phyloP scores from a whole-genome alignment of 768 basidiomycete genomes.

The Galerina marginata region DNA sequence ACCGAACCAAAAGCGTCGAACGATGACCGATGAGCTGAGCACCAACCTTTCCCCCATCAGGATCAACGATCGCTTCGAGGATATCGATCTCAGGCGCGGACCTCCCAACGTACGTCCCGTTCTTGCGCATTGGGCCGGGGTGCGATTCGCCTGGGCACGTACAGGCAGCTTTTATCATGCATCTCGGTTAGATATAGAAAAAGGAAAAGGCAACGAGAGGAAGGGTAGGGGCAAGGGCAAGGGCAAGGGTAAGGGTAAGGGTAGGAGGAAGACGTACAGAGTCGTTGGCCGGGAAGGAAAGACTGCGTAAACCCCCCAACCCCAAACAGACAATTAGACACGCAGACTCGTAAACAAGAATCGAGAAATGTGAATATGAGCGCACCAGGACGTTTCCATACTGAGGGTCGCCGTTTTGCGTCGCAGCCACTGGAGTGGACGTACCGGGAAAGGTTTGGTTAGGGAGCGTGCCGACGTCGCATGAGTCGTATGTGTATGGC shows the following conservation, averaged over 20 bases:
- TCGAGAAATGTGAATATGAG: no score
- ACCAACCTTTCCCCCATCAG: constrained; percentile 32
- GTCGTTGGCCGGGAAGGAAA: constrained; percentile 70
- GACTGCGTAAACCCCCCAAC: constrained; percentile 49
- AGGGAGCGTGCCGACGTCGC: constrained; percentile 79
- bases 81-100: constrained; percentile 74
- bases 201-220: neutral
- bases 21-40: no score
- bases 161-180: constrained; percentile 35
- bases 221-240: neutral
- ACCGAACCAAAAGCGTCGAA: no score
- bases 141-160: constrained; percentile 47
- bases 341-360: no score
- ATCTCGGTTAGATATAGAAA: neutral
- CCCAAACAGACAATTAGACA: neutral
- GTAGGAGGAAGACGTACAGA: constrained; percentile 34
- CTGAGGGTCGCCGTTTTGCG: constrained; percentile 42
- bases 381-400: constrained; percentile 43
- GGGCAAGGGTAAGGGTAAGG: no score
- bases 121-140: constrained; percentile 42
- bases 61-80: constrained; percentile 55
- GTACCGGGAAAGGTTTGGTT: constrained; percentile 77
- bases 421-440: constrained; percentile 51
- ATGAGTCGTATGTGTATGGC: constrained; percentile 75
- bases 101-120: constrained; percentile 63